Evolutionary conservation across 2,329 filamentous ascomycete species (phyloP), one percentile per base, ranked within the genome.

Genomic region (Pochonia chlamydosporia): DNA sequence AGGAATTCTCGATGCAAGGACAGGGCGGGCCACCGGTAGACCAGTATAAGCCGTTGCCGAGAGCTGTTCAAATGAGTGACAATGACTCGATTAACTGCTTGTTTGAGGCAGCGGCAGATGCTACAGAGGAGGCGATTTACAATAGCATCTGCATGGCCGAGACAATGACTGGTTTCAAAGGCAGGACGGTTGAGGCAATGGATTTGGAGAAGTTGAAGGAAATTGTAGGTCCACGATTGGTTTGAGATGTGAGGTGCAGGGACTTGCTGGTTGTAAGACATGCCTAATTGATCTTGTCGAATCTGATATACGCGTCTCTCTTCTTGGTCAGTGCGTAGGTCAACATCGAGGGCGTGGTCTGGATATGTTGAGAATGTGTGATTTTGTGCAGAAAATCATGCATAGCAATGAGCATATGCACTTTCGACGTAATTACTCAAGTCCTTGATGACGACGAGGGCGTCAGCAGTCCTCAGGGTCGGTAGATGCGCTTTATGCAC

Each of bases 71-170:
- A 9, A 52, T 53, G 40, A 63, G 81, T 2, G 75, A 82, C 52
- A 79, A 84, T 54, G 65, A 73, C 44, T 79, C 74, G 3, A 81
- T 85, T 50, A 81, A 83, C 53, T 71, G 73, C 0, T 61, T 84
- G 49, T 81, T 86, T 48, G 75, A 82, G 58, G 82, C 80, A 2
- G 74, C 71, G 3, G 76, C 78, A 0, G 81, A 86, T 57, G 76
- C 75, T 0, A 79, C 79, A 0, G 81, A 86, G 56, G 82, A 86
- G 62, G 74, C 80, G 1, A 83, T 86, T 46, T 76, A 82, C 51
- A 85, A 87, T 58, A 73, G 75, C 0, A 62, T 85, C 5, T 82
- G 73, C 50, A 81, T 77, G 66, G 79, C 81, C 1, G 74, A 81
- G 55, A 78, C 74, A 0, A 77, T 82, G 68, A 72, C 68, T 1